A percentile compares a stretch with the other conserved stretches of the same genome.
Evolutionary conservation across 2,329 filamentous ascomycete genomes (phyloP).

Genomic region (Teratosphaeria viscida): DNA sequence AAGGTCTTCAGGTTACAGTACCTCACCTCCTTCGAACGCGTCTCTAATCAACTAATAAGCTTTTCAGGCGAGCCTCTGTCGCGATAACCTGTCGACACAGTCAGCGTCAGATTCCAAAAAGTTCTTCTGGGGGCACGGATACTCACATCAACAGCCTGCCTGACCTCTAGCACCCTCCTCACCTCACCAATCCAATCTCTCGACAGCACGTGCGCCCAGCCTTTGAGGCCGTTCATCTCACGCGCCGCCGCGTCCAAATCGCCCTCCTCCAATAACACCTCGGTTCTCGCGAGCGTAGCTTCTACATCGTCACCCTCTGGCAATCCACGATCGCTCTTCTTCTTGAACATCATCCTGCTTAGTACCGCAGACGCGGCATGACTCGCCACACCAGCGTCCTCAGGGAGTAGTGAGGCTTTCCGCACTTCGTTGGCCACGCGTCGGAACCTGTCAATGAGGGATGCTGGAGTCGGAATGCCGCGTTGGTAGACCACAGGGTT

Average conservation of each 20-base stretch:
- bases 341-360: constrained; percentile 94
- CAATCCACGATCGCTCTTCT: constrained; percentile 52
- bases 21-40: background rate
- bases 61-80: constrained; percentile 80
- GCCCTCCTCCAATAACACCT: constrained; percentile 84
- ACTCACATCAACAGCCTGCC: constrained; percentile 89
- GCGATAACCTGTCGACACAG: constrained; percentile 60
- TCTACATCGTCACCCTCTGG: constrained; percentile 83
- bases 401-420: constrained; percentile 85
- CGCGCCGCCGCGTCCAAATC: constrained; percentile 82
- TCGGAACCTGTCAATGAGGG: constrained; percentile 91
- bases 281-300: constrained; percentile 79
- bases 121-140: constrained; percentile 1
- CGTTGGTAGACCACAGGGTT: constrained; percentile 89
- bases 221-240: constrained; percentile 86
- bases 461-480: constrained; percentile 70
- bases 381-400: constrained; percentile 86
- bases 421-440: constrained; percentile 84
- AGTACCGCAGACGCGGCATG: constrained; percentile 84
- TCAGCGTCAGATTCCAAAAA: background rate
- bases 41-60: constrained; percentile 60
- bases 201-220: constrained; percentile 92
- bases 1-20: background rate
- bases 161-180: constrained; percentile 84
- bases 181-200: constrained; percentile 90